Base-by-base conservation (phyloP, 2,329 filamentous ascomycete genomes). In the Alternaria sp. region DNA sequence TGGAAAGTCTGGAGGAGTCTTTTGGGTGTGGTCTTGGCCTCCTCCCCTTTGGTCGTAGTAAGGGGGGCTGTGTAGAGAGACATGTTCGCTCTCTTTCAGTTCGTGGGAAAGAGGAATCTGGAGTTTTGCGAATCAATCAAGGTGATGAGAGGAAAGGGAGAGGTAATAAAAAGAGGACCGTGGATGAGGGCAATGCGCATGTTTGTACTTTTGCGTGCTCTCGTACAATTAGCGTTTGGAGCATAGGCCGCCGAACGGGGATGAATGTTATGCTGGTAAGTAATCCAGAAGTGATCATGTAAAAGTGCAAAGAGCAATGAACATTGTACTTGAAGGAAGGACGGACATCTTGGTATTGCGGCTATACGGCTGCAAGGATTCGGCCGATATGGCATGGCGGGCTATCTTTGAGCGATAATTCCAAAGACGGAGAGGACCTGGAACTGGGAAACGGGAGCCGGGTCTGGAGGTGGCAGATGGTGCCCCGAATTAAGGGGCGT, bases 1-100 rank as follows among this genome's bases (percentile, higher is more conserved):
- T 59, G 49, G 51, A 59, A 59, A 18, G 56, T 59, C 26, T 47
- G 54, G 36, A 54, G 44, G 8, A 39, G 28, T 80, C 12, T 73
- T 67, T 5, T 51, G 9, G 36, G 32, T 20, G 54, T 22, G 20
- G 46, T 34, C 46, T 34, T 36, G 46, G 46, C 32, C 16, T 7
- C 46, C 11, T 34, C 32, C 20, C 30, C 30, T 49, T 49, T 49
- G 46, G 46, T 49, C 16, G 46, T 49, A 36, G 46, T 49, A 36
- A 49, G 46, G 46, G 46, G 46, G 32, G 46, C 34, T 49, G 34
- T 34, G 20, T 49, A 38, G 7, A 42, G 22, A 20, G 39, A 16
- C 39, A 42, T 42, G 12, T 24, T 42, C 12, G 5, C 24, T 7
- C 39, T 42, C 39, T 24, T 24, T 24, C 12, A 24, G 20, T 42